Conservation (phyloP, 345 rosid genomes). For the Boechera divaricarpa region DNA sequence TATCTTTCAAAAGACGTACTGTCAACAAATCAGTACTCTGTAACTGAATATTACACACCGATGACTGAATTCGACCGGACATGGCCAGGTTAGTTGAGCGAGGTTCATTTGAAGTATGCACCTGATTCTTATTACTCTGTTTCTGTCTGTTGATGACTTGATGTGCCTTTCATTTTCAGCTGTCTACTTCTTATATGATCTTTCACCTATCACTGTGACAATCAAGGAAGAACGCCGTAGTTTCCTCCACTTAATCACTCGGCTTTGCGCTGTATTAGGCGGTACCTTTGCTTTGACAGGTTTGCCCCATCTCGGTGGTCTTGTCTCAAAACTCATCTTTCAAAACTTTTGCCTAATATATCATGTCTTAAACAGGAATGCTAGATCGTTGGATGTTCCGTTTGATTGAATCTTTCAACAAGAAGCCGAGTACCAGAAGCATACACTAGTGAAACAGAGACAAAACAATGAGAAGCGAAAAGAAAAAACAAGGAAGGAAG, state of each 20-base stretch:
- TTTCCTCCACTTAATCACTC: conserved; percentile 91
- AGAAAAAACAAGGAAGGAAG: neutral
- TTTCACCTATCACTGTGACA: conserved; percentile 96
- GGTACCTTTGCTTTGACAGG: conserved; percentile 99
- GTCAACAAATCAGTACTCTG: conserved; percentile 94
- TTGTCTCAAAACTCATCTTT: neutral
- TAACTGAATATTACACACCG: conserved; percentile 84
- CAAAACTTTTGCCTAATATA: neutral
- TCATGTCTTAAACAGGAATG: conserved; percentile 63
- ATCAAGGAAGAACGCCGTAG: conserved; percentile 92
- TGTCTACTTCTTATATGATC: conserved; percentile 94
- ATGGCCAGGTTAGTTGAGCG: conserved; percentile 85
- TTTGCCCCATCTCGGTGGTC: conserved; percentile 37
- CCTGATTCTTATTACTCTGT: neutral
- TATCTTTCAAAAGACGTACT: conserved; percentile 82
- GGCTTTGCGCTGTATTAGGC: conserved; percentile 98
- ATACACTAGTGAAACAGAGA: conserved; percentile 32
- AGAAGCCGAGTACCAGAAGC: conserved; percentile 47
- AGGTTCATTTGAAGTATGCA: neutral
- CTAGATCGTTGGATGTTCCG: conserved; percentile 98
- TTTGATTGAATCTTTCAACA: conserved; percentile 66
- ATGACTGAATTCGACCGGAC: conserved; percentile 71
- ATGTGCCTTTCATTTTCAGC: conserved; percentile 47
- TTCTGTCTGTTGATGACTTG: conserved; percentile 22
- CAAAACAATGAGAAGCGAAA: neutral